Evolutionary conservation across 2,329 filamentous ascomycete genomes (phyloP).

Genomic region (Anisogramma anomala): DNA sequence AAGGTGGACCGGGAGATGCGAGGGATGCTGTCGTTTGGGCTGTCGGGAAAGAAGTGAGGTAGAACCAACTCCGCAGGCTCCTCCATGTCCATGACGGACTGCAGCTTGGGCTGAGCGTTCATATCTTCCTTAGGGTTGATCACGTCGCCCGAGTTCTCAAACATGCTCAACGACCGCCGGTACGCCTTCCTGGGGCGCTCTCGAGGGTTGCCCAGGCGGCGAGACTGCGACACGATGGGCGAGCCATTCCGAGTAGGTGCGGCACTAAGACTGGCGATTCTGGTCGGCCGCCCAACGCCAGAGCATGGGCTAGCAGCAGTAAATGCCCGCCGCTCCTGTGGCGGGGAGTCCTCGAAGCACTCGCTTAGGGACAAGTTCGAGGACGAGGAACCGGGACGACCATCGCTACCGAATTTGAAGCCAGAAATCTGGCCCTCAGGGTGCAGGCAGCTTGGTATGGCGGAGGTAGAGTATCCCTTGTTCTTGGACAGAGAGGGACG

Average conservation of each 20-base stretch:
- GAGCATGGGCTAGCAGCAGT: conserved; percentile 50
- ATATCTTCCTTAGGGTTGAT: conserved; percentile 66
- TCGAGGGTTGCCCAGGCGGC: conserved; percentile 61
- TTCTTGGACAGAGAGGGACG: conserved; percentile 62
- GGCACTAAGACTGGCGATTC: conserved; percentile 47
- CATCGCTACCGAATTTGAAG: conserved; percentile 58
- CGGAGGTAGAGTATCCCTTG: conserved; percentile 63
- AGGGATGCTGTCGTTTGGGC: conserved; percentile 74
- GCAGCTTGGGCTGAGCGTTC: conserved; percentile 41
- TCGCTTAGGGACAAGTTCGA: conserved; percentile 62
- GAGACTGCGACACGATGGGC: conserved; percentile 57
- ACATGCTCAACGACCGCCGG: conserved; percentile 93
- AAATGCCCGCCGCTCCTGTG: conserved; percentile 53
- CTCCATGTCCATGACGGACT: conserved; percentile 76
- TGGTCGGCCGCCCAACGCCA: conserved; percentile 46
- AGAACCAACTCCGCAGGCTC: conserved; percentile 61
- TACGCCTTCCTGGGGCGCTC: conserved; percentile 76
- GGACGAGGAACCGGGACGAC: conserved; percentile 32
- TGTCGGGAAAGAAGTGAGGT: conserved; percentile 73
- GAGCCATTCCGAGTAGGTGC: conserved; percentile 58
- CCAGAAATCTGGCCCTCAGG: conserved; percentile 56
- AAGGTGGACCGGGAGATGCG: conserved; percentile 75
- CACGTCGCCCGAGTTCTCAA: conserved; percentile 79
- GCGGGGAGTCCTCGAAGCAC: conserved; percentile 71
- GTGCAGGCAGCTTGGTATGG: conserved; percentile 47